Conservation (phyloP, 257 asterid genomes). For the Solanum piurae region DNA sequence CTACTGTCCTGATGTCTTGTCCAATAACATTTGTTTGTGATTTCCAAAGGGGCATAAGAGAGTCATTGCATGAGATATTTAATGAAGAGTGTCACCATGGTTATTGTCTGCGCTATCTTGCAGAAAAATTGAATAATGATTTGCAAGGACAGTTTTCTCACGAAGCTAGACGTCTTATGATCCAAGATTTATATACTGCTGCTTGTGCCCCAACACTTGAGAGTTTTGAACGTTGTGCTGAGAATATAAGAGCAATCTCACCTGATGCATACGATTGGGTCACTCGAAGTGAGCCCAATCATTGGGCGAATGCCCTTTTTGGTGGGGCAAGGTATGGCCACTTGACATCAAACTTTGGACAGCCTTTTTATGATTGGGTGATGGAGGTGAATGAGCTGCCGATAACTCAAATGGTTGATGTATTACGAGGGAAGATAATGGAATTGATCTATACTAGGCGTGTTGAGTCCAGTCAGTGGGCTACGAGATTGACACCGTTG, state of each 20-base stretch:
- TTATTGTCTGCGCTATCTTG: slow-evolving; percentile 81
- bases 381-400: slow-evolving; percentile 93
- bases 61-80: slow-evolving; percentile 58
- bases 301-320: slow-evolving; percentile 88
- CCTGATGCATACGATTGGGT: slow-evolving; percentile 93
- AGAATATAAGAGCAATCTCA: slow-evolving; percentile 88
- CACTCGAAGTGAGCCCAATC: slow-evolving; percentile 64
- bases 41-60: slow-evolving; percentile 81
- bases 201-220: slow-evolving; percentile 75
- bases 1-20: slow-evolving; percentile 61
- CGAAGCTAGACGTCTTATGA: slow-evolving; percentile 96
- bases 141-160: slow-evolving; percentile 91
- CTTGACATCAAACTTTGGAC: slow-evolving; percentile 88
- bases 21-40: slow-evolving; percentile 83
- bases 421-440: slow-evolving; percentile 89
- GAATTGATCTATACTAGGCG: slow-evolving; percentile 73
- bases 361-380: slow-evolving; percentile 85
- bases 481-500: slow-evolving; percentile 56
- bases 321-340: slow-evolving; percentile 78
- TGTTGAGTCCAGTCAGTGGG: slow-evolving; percentile 76
- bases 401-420: slow-evolving; percentile 95
- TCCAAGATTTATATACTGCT: slow-evolving; percentile 89
- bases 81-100: slow-evolving; percentile 81
- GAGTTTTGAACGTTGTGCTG: slow-evolving; percentile 51
- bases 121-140: slow-evolving; percentile 87